Conservation (phyloP, 208 protist genomes). For the Entamoeba dispar region DNA sequence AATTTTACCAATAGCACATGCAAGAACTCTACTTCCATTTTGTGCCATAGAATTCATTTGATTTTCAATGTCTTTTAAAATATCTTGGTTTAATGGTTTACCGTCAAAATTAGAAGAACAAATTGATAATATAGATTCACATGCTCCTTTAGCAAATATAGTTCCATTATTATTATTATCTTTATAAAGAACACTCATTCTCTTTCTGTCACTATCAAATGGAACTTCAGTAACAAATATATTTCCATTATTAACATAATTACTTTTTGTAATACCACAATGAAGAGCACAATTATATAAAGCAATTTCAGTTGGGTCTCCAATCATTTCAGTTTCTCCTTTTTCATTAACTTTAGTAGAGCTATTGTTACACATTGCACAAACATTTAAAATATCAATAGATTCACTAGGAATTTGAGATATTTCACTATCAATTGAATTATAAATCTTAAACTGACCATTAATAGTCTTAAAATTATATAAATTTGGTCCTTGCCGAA, state of each 20-base stretch:
- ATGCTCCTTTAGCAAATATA: conserved; percentile 32
- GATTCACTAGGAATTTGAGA: not conserved
- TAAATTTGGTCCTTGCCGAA: not conserved
- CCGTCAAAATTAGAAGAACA: not conserved
- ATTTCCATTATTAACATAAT: not conserved
- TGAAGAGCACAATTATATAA: not conserved
- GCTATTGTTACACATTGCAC: not conserved
- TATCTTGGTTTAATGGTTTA: not conserved
- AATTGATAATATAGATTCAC: conserved; percentile 5
- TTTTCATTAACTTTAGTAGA: not conserved
- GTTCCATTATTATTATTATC: not conserved
- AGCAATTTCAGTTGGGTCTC: conserved; percentile 2
- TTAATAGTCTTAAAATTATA: not conserved
- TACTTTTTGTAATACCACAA: not conserved
- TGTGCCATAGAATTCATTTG: not conserved
- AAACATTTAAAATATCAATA: not conserved
- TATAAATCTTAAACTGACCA: not conserved
- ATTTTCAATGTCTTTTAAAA: not conserved
- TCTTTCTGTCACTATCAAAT: not conserved
- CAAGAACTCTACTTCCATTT: not conserved
- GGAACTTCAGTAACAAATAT: not conserved
- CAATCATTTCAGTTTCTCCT: not conserved
- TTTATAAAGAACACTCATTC: not conserved
- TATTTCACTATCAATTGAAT: not conserved
- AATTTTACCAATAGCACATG: not conserved